Percentiles rank a stretch among this genome's conserved stretches.
These are phyloP conservation scores for Intubia oerlemansii DNA, from an alignment of 2,329 filamentous ascomycete genomes.

Conservation along the genomic window DNA sequence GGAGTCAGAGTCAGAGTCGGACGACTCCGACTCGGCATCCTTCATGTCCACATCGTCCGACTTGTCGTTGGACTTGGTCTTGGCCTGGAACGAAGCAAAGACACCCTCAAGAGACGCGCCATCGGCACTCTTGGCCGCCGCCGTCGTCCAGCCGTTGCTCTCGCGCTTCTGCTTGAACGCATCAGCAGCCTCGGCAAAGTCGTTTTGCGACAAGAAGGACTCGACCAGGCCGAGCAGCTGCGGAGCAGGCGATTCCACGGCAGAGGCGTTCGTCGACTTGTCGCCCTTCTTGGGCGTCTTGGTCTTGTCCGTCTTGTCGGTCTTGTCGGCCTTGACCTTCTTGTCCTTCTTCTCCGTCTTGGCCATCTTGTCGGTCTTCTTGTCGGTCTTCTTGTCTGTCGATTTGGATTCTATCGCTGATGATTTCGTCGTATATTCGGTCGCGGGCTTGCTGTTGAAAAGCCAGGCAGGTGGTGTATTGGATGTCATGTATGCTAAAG, in stretches of 20 bases:
- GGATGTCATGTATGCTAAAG: not conserved
- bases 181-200: constrained; percentile 37
- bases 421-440: constrained; percentile 6
- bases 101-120: constrained; percentile 24
- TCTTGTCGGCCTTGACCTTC: no score
- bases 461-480: constrained; percentile 7
- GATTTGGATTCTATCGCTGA: constrained; percentile 1
- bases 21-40: constrained; percentile 9
- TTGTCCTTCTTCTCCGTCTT: no score
- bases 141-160: constrained; percentile 25
- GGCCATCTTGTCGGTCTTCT: no score
- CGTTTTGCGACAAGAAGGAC: constrained; percentile 42
- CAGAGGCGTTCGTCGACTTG: constrained; percentile 6
- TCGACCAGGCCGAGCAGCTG: constrained; percentile 47
- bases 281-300: constrained; percentile 6
- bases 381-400: constrained; percentile 4
- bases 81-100: constrained; percentile 28
- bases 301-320: no score
- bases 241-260: constrained; percentile 20
- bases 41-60: constrained; percentile 6
- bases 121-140: constrained; percentile 1
- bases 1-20: constrained; percentile 10
- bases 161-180: constrained; percentile 42
- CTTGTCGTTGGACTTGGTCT: constrained; percentile 12
- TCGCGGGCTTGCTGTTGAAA: constrained; percentile 7